Evolutionary conservation across 116 monocot genomes (phyloP).

Genomic region (Trichopus zeylanicus): DNA sequence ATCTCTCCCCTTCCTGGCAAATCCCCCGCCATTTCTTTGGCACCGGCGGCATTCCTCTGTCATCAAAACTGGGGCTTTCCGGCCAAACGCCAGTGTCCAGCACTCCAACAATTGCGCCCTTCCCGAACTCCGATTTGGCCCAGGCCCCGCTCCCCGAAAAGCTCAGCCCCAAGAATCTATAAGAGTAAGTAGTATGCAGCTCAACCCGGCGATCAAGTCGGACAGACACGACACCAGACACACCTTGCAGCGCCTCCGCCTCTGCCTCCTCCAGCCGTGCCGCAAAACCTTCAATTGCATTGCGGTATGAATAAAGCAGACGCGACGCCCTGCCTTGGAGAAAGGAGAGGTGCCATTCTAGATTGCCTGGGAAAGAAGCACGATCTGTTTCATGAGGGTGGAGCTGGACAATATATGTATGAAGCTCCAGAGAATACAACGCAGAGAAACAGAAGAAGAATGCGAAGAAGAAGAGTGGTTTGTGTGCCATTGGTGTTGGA

Average conservation of each 20-base stretch:
- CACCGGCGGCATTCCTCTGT: constrained; percentile 45
- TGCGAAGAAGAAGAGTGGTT: neutral
- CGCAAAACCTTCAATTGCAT: constrained; percentile 53
- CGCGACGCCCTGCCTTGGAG: constrained; percentile 26
- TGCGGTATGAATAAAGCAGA: constrained; percentile 60
- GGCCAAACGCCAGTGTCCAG: constrained; percentile 83
- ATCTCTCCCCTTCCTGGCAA: constrained; percentile 52
- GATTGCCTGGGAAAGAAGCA: neutral
- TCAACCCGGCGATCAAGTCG: constrained; percentile 35
- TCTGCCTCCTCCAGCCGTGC: constrained; percentile 35
- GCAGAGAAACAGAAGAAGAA: neutral
- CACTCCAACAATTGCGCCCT: constrained; percentile 46
- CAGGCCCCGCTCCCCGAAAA: constrained; percentile 20
- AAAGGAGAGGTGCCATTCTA: constrained; percentile 60
- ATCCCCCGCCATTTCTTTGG: constrained; percentile 41
- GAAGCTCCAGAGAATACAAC: constrained; percentile 4
- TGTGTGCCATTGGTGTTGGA: neutral
- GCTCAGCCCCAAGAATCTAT: constrained; percentile 47
- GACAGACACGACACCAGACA: constrained; percentile 38
- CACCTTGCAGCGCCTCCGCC: constrained; percentile 17
- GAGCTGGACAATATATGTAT: constrained; percentile 68
- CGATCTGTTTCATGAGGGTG: constrained; percentile 11
- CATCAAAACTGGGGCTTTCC: constrained; percentile 64
- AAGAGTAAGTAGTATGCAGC: constrained; percentile 64
- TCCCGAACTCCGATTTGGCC: constrained; percentile 27